These are phyloP conservation scores for Erodium texanum DNA, from an alignment of 441 rosid species.

Conservation along the genomic window DNA sequence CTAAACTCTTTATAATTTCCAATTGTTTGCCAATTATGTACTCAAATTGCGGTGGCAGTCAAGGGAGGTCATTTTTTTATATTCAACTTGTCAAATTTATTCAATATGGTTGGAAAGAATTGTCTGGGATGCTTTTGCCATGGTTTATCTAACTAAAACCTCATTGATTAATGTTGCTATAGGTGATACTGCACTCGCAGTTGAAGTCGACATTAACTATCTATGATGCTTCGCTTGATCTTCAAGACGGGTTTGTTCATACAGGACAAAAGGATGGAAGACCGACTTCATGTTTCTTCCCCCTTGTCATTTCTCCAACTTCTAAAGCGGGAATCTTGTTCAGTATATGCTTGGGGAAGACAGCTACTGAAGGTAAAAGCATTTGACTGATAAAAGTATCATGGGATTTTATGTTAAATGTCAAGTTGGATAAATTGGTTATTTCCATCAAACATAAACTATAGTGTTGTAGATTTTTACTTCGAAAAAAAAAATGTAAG, in stretches of 20 bases:
- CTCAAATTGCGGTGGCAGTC: neutral
- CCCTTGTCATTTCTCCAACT: slow-evolving; percentile 69
- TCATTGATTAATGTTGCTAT: slow-evolving; percentile 18
- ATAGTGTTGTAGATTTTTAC: neutral
- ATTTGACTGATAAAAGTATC: slow-evolving; percentile 12
- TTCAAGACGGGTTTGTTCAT: slow-evolving; percentile 87
- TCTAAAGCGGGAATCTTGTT: slow-evolving; percentile 78
- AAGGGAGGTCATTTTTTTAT: neutral
- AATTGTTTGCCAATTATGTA: neutral
- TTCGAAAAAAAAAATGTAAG: too few species aligned
- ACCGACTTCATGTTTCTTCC: slow-evolving; percentile 70
- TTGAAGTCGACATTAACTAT: slow-evolving; percentile 82
- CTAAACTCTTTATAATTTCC: neutral
- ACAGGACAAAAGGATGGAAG: slow-evolving; percentile 64
- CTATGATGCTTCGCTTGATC: slow-evolving; percentile 90
- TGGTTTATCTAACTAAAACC: slow-evolving; percentile 4
- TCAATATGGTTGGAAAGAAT: neutral
- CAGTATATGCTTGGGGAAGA: slow-evolving; percentile 55
- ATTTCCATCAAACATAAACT: neutral
- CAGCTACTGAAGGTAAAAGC: slow-evolving; percentile 38
- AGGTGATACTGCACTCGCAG: slow-evolving; percentile 90
- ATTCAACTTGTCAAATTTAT: neutral
- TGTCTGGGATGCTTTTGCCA: neutral
- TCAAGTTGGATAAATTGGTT: neutral
- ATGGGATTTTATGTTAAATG: neutral